Evolutionary conservation across 192 early-diverging fungal species (phyloP), one percentile per base, ranked within the genome.

Genomic region (Linnemannia zychae): DNA sequence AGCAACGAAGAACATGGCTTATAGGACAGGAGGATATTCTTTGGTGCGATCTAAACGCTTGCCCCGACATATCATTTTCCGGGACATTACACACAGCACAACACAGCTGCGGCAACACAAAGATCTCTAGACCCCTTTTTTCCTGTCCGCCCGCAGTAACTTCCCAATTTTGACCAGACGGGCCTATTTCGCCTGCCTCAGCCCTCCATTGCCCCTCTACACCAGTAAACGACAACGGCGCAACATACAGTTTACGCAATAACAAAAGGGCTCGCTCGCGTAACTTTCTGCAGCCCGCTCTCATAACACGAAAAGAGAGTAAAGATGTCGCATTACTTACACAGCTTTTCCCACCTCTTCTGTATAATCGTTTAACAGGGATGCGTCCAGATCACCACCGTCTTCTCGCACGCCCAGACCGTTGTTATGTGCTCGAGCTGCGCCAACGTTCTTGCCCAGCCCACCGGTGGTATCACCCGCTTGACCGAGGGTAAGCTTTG

Each of bases 401-500:
- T 99, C 85, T 99, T 99, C 95, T 95, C 94, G 91, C 98, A 99
- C 90, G 97, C 98, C 88, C 98, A 99, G 90, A 97, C 97, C 85
- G 98, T 99, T 77, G 98, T 99, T 67, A 88, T 98, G 76, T 99
- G 98, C 94, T 90, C 93, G 78, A 94, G 95, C 78, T 99, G 98
- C 92, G 93, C 95, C 79, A 97, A 97, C 82, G 98, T 99, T 78
- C 95, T 99, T 81, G 98, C 96, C 93, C 98, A 99, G 90, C 98
- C 98, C 84, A 99, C 98, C 76, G 98, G 98, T 92, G 98, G 98
- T 91, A 96, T 95, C 90, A 97, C 97, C 85, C 96, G 97, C 78
- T 93, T 99, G 89, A 98, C 97, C 86, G 95, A 96, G 91, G 98
- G 96, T 96, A 88, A 82, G 81, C 71, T 65, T 17, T 31, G n/a